A percentile compares a stretch with the other conserved stretches of the same genome.
These are phyloP conservation scores for Trypanosoma boissoni DNA, from an alignment of 208 protist genomes.

Conservation along the genomic window DNA sequence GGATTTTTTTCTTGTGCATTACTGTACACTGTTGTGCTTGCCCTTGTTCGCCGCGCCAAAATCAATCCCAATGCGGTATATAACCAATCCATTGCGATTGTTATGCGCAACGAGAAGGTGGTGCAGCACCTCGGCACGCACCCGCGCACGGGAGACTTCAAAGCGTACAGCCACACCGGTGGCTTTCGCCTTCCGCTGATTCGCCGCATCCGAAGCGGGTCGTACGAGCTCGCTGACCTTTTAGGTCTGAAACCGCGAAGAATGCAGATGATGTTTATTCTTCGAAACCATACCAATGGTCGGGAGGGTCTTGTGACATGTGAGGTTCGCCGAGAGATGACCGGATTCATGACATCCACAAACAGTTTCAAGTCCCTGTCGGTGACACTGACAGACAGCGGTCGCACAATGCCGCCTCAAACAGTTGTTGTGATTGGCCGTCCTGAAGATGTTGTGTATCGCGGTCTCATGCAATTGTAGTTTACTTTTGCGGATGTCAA, in stretches of 20 bases:
- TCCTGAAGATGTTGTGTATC: slow-evolving; percentile 81
- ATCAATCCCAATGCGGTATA: slow-evolving; percentile 88
- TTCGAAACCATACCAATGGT: slow-evolving; percentile 62
- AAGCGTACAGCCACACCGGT: slow-evolving; percentile 66
- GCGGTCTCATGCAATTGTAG: slow-evolving; percentile 43
- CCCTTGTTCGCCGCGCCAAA: slow-evolving; percentile 47
- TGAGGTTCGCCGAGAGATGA: slow-evolving; percentile 73
- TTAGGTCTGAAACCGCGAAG: slow-evolving; percentile 74
- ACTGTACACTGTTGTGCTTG: slow-evolving; percentile 52
- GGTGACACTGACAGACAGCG: slow-evolving; percentile 62
- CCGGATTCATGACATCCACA: slow-evolving; percentile 62
- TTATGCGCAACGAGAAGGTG: slow-evolving; percentile 79
- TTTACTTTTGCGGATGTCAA: background rate
- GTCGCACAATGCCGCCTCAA: slow-evolving; percentile 35
- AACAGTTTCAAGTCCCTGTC: slow-evolving; percentile 80
- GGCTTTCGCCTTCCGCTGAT: slow-evolving; percentile 82
- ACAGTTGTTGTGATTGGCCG: slow-evolving; percentile 82
- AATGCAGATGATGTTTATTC: slow-evolving; percentile 87
- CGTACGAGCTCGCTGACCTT: slow-evolving; percentile 79
- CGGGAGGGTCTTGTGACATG: slow-evolving; percentile 79
- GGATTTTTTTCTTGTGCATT: slow-evolving; percentile 72
- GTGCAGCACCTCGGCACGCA: slow-evolving; percentile 70
- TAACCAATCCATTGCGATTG: slow-evolving; percentile 88
- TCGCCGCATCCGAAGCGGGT: slow-evolving; percentile 81
- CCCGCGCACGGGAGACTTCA: slow-evolving; percentile 84